phyloP scores from a whole-genome alignment of 257 asterid genomes.

The Scutellaria baicalensis region DNA sequence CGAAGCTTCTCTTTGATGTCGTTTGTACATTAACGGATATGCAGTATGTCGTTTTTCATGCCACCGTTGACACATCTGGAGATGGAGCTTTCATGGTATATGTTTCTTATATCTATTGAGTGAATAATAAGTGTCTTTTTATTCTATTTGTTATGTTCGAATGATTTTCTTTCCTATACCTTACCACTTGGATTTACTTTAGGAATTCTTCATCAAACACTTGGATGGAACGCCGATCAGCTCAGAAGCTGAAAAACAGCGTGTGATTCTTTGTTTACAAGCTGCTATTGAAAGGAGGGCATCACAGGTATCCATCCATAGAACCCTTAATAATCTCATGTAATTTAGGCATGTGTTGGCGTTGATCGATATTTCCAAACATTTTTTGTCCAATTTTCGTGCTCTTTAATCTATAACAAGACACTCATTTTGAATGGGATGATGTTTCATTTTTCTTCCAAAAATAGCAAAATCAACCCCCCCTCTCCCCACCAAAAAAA shows the following conservation, averaged over 20 bases:
- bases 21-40: slow-evolving; percentile 92
- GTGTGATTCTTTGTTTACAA: slow-evolving; percentile 68
- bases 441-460: too few species aligned
- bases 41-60: slow-evolving; percentile 89
- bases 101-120: not conserved
- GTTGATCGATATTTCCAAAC: too few species aligned
- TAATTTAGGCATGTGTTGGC: too few species aligned
- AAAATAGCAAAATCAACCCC: too few species aligned
- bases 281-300: slow-evolving; percentile 85
- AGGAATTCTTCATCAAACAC: slow-evolving; percentile 90
- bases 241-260: slow-evolving; percentile 80
- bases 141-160: too few species aligned
- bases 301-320: slow-evolving; percentile 42
- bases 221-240: slow-evolving; percentile 74
- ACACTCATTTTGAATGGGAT: too few species aligned
- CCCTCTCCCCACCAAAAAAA: too few species aligned
- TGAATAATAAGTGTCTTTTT: too few species aligned
- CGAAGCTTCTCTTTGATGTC: slow-evolving; percentile 79
- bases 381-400: too few species aligned
- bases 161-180: not conserved
- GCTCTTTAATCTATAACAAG: too few species aligned
- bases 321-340: too few species aligned
- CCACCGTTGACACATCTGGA: slow-evolving; percentile 59
- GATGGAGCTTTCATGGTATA: slow-evolving; percentile 68
- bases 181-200: slow-evolving; percentile 7